These are phyloP conservation scores for Pythium aphanidermatum DNA, from an alignment of 352 stramenopile genomes.

Conservation along the genomic window DNA sequence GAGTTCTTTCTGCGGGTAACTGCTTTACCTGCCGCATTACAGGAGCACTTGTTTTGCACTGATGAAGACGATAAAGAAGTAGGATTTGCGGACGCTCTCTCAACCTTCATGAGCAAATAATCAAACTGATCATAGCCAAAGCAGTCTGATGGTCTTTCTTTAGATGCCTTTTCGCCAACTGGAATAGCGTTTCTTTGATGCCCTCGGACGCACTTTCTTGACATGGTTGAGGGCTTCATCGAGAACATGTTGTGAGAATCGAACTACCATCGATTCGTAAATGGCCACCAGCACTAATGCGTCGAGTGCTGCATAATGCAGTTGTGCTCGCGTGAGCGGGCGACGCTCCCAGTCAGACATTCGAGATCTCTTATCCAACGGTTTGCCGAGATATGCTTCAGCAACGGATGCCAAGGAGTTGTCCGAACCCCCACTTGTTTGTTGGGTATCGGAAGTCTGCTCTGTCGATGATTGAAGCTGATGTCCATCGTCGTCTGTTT, in stretches of 20 bases:
- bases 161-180: too few species aligned
- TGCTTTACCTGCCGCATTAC: slow-evolving; percentile 51
- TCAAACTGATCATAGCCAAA: too few species aligned
- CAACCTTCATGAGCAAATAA: slow-evolving; percentile 69
- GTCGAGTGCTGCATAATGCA: slow-evolving; percentile 70
- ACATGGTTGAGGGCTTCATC: slow-evolving; percentile 2
- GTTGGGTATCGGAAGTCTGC: background rate
- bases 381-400: slow-evolving; percentile 47
- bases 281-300: slow-evolving; percentile 60
- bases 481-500: too few species aligned
- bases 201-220: slow-evolving; percentile 27
- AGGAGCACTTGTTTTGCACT: slow-evolving; percentile 62
- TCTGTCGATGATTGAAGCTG: too few species aligned
- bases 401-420: slow-evolving; percentile 47
- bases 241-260: slow-evolving; percentile 23
- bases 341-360: slow-evolving; percentile 78
- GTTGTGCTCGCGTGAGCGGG: slow-evolving; percentile 53
- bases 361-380: slow-evolving; percentile 60
- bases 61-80: slow-evolving; percentile 28
- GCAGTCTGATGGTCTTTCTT: too few species aligned
- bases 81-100: slow-evolving; percentile 66
- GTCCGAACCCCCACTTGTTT: slow-evolving; percentile 13
- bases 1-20: slow-evolving; percentile 75
- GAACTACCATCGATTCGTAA: slow-evolving; percentile 45
- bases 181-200: slow-evolving; percentile 30